Conservation (phyloP, 768 basidiomycete genomes). For the Rhodotorula paludigena region DNA sequence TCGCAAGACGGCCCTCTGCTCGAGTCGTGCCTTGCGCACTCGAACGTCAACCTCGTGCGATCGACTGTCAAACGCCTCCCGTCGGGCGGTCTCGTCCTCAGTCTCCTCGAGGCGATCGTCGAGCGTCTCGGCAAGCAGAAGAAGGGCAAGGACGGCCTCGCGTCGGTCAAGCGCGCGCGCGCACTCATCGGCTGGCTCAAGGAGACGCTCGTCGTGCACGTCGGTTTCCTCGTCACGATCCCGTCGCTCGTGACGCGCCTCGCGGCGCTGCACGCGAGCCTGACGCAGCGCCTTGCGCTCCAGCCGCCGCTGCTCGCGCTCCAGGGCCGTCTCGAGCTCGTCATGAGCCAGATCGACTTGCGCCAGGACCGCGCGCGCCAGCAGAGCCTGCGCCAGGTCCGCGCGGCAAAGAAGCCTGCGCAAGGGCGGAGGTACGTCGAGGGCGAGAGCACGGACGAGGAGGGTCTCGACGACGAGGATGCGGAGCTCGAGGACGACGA, state of each 20-base stretch:
- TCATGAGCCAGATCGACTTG: constrained; percentile 86
- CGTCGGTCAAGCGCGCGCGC: constrained; percentile 70
- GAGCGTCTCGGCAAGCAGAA: constrained; percentile 75
- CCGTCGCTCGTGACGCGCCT: constrained; percentile 85
- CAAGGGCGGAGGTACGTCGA: constrained; percentile 59
- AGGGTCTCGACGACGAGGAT: constrained; percentile 52
- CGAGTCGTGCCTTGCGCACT: constrained; percentile 79
- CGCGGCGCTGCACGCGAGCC: constrained; percentile 72
- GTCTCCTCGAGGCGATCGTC: constrained; percentile 78
- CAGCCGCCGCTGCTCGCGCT: constrained; percentile 80
- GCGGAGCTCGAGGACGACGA: constrained; percentile 57
- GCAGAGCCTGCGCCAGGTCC: constrained; percentile 13
- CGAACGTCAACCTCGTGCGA: constrained; percentile 70
- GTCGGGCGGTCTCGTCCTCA: constrained; percentile 69
- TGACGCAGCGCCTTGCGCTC: constrained; percentile 71
- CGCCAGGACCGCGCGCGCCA: constrained; percentile 54
- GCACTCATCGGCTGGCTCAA: constrained; percentile 73
- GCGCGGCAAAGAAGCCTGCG: not conserved
- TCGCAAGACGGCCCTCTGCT: constrained; percentile 83
- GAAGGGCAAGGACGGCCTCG: constrained; percentile 50
- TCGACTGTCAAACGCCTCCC: constrained; percentile 84
- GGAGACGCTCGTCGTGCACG: constrained; percentile 75
- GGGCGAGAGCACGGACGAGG: constrained; percentile 66
- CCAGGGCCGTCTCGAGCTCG: constrained; percentile 85
- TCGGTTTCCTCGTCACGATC: constrained; percentile 93